Evolutionary conservation across 768 basidiomycete genomes (phyloP).

Genomic region (Leccinum longicurvipes): DNA sequence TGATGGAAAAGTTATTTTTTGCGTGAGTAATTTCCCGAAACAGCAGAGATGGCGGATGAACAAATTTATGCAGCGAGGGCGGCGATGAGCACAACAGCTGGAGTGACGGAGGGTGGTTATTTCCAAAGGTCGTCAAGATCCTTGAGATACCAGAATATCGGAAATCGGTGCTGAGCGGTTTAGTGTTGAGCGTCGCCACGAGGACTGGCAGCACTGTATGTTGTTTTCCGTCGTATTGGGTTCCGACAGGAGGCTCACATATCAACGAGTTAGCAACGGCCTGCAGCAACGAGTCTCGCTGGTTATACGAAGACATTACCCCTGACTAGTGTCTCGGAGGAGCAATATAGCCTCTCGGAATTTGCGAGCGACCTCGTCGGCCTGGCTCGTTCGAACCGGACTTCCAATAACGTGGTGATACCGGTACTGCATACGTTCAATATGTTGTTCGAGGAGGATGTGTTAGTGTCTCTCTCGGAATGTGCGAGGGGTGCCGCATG

Average conservation of each 20-base stretch:
- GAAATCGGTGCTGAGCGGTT: conserved; percentile 57
- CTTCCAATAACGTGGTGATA: conserved; percentile 72
- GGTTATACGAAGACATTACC: conserved; percentile 56
- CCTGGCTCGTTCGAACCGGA: conserved; percentile 50
- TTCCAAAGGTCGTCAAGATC: conserved; percentile 66
- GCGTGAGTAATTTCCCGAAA: conserved; percentile 35
- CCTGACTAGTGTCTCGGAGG: conserved; percentile 24
- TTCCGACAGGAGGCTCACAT: conserved; percentile 15
- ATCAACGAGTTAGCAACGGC: conserved; percentile 53
- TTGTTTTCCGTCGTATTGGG: conserved; percentile 9
- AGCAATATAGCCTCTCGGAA: conserved; percentile 45
- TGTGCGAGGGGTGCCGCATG: conserved; percentile 45
- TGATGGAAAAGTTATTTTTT: conserved; percentile 54
- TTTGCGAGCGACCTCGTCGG: conserved; percentile 57
- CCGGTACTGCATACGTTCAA: conserved; percentile 78
- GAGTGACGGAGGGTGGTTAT: conserved; percentile 74
- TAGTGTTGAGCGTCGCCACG: conserved; percentile 78
- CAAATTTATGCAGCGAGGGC: conserved; percentile 28
- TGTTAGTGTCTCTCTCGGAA: conserved; percentile 47
- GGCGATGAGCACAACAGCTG: conserved; percentile 42
- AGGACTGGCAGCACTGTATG: conserved; percentile 84
- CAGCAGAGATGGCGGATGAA: conserved; percentile 1
- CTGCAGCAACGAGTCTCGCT: conserved; percentile 59
- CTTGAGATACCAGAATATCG: conserved; percentile 64
- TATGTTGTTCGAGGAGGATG: conserved; percentile 67